Evolutionary conservation across 23 red algal genomes (phyloP).

Genomic region (Gracilariopsis chorda): DNA sequence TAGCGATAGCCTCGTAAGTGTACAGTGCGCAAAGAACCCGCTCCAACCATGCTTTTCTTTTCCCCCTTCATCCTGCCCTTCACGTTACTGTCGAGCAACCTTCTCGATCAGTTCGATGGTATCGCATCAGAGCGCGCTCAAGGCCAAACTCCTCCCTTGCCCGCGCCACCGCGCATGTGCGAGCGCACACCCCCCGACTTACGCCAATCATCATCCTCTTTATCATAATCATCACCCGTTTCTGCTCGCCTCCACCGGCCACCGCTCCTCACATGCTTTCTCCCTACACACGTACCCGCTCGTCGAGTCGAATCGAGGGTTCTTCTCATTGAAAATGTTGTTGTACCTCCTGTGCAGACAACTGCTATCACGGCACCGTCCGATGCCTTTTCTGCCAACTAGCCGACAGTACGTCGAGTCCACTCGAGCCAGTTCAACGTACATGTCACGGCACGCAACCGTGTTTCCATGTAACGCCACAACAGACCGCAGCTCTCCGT

Average conservation of each 20-base stretch:
- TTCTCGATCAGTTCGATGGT: too few relatives aligned
- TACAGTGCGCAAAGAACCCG: too few relatives aligned
- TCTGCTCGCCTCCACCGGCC: neutral
- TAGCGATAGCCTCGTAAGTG: too few relatives aligned
- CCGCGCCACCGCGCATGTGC: too few relatives aligned
- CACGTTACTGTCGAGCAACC: too few relatives aligned
- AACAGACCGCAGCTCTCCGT: conserved; percentile 4
- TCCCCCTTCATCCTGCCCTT: too few relatives aligned
- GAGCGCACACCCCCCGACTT: too few relatives aligned
- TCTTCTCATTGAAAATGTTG: neutral
- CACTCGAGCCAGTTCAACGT: neutral
- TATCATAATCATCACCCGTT: too few relatives aligned
- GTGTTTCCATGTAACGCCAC: conserved; percentile 26
- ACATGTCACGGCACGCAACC: neutral
- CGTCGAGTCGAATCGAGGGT: conserved; percentile 2
- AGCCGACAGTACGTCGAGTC: neutral
- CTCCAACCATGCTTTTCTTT: too few relatives aligned
- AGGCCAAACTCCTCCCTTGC: too few relatives aligned
- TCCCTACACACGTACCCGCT: neutral
- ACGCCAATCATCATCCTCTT: too few relatives aligned
- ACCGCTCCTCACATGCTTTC: neutral
- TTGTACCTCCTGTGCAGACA: neutral
- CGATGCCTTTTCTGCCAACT: neutral
- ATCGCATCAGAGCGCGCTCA: too few relatives aligned
- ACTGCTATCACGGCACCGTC: neutral